These are phyloP conservation scores for Candida vaughaniae DNA, from an alignment of 805 yeast genomes.

Conservation along the genomic window DNA sequence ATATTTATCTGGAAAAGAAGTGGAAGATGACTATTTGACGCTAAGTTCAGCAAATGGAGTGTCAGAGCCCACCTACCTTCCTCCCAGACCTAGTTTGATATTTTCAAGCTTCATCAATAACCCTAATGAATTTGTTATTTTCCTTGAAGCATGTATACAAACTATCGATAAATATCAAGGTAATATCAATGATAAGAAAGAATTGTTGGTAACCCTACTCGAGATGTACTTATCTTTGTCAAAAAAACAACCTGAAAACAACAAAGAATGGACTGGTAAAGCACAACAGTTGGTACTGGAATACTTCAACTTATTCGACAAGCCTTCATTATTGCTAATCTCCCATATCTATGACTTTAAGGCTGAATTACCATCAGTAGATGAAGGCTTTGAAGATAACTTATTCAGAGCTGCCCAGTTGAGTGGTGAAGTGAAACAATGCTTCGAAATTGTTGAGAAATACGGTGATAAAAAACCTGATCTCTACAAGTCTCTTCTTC, in stretches of 20 bases:
- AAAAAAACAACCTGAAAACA: conserved; percentile 20
- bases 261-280: conserved; percentile 58
- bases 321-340: conserved; percentile 52
- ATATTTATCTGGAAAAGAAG: conserved; percentile 24
- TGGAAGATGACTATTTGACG: conserved; percentile 14
- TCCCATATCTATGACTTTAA: conserved; percentile 59
- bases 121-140: conserved; percentile 85
- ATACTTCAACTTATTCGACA: conserved; percentile 52
- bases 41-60: conserved; percentile 4
- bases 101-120: conserved; percentile 85
- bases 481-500: conserved; percentile 63
- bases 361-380: conserved; percentile 43
- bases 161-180: conserved; percentile 78
- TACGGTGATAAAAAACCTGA: conserved; percentile 65
- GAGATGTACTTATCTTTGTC: conserved; percentile 76
- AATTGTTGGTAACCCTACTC: conserved; percentile 71
- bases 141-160: conserved; percentile 86
- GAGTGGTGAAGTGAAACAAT: conserved; percentile 54
- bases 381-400: conserved; percentile 53
- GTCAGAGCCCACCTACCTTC: conserved; percentile 69
- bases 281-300: conserved; percentile 54
- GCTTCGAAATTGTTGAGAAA: conserved; percentile 54
- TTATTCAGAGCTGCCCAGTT: conserved; percentile 66
- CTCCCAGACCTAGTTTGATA: conserved; percentile 86
- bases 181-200: conserved; percentile 63